phyloP scores from a whole-genome alignment of 805 yeast genomes.

The Metschnikowia kunwiensis region DNA sequence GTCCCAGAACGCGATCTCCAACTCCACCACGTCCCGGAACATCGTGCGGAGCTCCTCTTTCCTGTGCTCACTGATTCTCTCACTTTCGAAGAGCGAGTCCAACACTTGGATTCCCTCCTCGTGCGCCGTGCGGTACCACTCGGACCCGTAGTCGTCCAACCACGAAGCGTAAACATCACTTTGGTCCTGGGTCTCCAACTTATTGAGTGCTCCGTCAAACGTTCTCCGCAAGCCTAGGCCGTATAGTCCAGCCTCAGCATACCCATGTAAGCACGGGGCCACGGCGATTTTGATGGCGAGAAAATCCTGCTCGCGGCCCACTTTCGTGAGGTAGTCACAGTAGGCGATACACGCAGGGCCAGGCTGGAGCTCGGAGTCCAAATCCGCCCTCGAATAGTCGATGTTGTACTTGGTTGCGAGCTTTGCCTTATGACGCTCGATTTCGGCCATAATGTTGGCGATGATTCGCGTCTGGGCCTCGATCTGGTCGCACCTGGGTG shows the following conservation, averaged over 20 bases:
- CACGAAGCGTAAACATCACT: slow-evolving; percentile 45
- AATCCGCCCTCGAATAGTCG: slow-evolving; percentile 32
- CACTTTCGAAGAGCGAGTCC: slow-evolving; percentile 35
- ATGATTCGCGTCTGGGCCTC: slow-evolving; percentile 51
- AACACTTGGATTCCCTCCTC: slow-evolving; percentile 47
- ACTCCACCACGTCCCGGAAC: slow-evolving; percentile 53
- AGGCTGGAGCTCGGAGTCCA: slow-evolving; percentile 46
- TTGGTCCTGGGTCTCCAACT: slow-evolving; percentile 15
- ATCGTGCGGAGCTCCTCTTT: slow-evolving; percentile 52
- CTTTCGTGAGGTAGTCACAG: slow-evolving; percentile 53
- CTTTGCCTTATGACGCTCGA: slow-evolving; percentile 52
- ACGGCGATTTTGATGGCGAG: slow-evolving; percentile 63
- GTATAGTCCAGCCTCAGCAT: slow-evolving; percentile 51
- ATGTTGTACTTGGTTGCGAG: slow-evolving; percentile 41
- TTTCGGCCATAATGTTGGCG: slow-evolving; percentile 51
- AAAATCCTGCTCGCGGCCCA: slow-evolving; percentile 56
- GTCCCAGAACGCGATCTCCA: slow-evolving; percentile 72
- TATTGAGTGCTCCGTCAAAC: slow-evolving; percentile 22
- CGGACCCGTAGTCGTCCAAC: slow-evolving; percentile 60
- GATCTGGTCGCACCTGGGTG: slow-evolving; percentile 52
- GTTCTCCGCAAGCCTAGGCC: slow-evolving; percentile 23
- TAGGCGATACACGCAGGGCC: slow-evolving; percentile 59
- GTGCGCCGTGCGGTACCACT: slow-evolving; percentile 55
- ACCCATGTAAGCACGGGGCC: slow-evolving; percentile 76
- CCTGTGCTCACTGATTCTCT: slow-evolving; percentile 39